Evolutionary conservation across 306 rosid species (phyloP).

Genomic region (Malus fusca): DNA sequence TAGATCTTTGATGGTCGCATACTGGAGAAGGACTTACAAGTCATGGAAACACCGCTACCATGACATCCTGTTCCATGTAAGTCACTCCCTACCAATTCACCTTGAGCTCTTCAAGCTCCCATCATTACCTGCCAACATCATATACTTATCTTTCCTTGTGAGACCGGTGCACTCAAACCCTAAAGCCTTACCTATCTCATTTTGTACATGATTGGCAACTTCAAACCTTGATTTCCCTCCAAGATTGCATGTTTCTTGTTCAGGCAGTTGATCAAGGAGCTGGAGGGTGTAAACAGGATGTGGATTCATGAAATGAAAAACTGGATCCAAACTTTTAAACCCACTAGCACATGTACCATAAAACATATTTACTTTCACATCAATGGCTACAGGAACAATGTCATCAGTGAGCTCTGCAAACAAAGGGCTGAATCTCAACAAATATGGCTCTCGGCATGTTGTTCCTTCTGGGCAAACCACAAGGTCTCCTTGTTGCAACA

Average conservation of each 20-base stretch:
- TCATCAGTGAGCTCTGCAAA: conserved; percentile 57
- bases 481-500: conserved; percentile 38
- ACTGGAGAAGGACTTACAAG: neutral
- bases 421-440: conserved; percentile 66
- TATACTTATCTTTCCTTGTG: conserved; percentile 59
- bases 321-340: conserved; percentile 41
- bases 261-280: conserved; percentile 30
- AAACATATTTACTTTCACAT: conserved; percentile 45
- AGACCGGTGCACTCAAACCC: conserved; percentile 53
- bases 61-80: neutral
- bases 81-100: neutral
- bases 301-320: conserved; percentile 48
- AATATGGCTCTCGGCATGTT: conserved; percentile 69
- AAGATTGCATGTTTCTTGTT: conserved; percentile 21
- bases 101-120: conserved; percentile 22
- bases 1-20: neutral
- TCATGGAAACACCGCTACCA: neutral
- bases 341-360: conserved; percentile 69
- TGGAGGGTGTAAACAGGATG: conserved; percentile 21
- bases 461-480: conserved; percentile 85
- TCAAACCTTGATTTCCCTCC: conserved; percentile 47
- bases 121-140: conserved; percentile 52
- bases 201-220: conserved; percentile 64
- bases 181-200: conserved; percentile 40
- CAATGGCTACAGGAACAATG: conserved; percentile 58